Evolutionary conservation across 1,284 basidiomycete genomes (phyloP).

Genomic region (Calocybe gambosa): DNA sequence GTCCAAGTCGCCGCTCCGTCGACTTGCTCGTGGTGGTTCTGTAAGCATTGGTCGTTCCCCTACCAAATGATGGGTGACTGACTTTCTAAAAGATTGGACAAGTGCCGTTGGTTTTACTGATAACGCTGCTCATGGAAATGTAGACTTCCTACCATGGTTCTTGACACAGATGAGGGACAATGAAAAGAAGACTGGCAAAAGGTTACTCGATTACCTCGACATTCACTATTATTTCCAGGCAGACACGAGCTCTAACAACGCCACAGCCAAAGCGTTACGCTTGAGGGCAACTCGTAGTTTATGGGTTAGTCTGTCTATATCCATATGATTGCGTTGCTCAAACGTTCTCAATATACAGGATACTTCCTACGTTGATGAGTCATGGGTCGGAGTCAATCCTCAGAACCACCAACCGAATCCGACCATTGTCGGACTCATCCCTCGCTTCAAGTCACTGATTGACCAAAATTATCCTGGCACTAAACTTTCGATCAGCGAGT

Average conservation of each 20-base stretch:
- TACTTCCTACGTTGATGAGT: constrained; percentile 44
- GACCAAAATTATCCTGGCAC: constrained; percentile 42
- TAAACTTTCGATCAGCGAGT: constrained; percentile 46
- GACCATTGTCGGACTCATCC: constrained; percentile 35
- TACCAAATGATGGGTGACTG: neutral
- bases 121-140: constrained; percentile 41
- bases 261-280: constrained; percentile 40
- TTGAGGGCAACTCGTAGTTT: constrained; percentile 42
- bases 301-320: constrained; percentile 29
- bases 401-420: constrained; percentile 43
- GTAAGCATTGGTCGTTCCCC: constrained; percentile 23
- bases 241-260: constrained; percentile 46
- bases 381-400: constrained; percentile 36
- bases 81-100: constrained; percentile 35
- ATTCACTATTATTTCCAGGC: constrained; percentile 48
- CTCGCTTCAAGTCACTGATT: constrained; percentile 42
- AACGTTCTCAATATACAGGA: constrained; percentile 24
- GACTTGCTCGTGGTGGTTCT: constrained; percentile 49
- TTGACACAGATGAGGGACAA: constrained; percentile 37
- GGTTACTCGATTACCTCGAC: constrained; percentile 44
- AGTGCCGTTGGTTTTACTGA: constrained; percentile 40
- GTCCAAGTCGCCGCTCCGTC: constrained; percentile 41
- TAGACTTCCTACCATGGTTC: constrained; percentile 51
- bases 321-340: neutral
- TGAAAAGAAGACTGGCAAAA: constrained; percentile 28